Evolutionary conservation across 2,329 filamentous ascomycete species (phyloP).

Genomic region (Calonectria pseudoturangicola): DNA sequence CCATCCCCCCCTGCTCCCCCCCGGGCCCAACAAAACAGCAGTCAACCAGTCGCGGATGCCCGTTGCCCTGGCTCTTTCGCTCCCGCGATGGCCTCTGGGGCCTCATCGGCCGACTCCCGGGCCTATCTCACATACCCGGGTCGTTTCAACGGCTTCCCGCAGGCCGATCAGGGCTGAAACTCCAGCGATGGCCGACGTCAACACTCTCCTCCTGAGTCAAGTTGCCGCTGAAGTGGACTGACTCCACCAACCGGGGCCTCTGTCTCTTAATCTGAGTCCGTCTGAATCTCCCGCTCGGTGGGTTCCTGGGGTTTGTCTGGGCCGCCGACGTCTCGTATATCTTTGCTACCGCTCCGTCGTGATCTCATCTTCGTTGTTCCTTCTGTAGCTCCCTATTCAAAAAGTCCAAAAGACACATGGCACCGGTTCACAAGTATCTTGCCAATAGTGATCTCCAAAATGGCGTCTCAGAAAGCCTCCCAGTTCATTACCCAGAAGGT

Average conservation of each 20-base stretch:
- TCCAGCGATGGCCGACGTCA: conserved; percentile 33
- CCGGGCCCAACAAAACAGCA: conserved; percentile 10
- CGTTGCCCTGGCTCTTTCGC: neutral
- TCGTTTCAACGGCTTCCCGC: conserved; percentile 25
- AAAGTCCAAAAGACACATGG: neutral
- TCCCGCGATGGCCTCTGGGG: conserved; percentile 31
- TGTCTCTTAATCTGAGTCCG: conserved; percentile 26
- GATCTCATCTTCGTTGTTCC: neutral
- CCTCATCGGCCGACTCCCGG: conserved; percentile 42
- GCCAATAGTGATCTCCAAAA: conserved; percentile 30
- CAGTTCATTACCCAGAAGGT: conserved; percentile 54
- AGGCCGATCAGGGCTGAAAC: conserved; percentile 28
- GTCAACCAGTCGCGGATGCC: conserved; percentile 37
- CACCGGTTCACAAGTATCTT: neutral
- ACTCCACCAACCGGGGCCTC: conserved; percentile 34
- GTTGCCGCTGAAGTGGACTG: conserved; percentile 28
- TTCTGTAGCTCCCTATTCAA: neutral
- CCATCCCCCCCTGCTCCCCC: neutral
- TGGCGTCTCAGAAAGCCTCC: conserved; percentile 40
- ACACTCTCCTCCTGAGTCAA: conserved; percentile 24
- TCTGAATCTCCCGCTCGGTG: conserved; percentile 36
- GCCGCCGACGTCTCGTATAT: conserved; percentile 44
- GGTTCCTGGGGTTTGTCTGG: conserved; percentile 25
- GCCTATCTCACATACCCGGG: neutral
- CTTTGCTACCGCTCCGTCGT: conserved; percentile 34